Evolutionary conservation across 129 eudicot genomes (phyloP), one percentile per base, ranked within the genome.

Genomic region (Mikania micrantha): DNA sequence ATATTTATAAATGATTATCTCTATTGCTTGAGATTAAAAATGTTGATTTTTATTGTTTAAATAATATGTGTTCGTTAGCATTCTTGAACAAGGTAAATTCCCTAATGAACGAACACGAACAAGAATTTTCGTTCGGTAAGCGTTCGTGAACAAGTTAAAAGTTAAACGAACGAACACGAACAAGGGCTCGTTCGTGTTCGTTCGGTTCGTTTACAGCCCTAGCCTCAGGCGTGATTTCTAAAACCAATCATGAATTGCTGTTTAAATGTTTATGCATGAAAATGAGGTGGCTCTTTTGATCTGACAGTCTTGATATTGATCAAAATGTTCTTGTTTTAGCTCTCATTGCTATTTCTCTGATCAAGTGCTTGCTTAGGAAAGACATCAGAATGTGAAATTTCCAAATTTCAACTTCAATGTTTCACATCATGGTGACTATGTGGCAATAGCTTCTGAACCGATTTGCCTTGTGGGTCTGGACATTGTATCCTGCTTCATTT

Each of bases 391-490:
- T 39, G 45, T 22, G 48, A 70, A 59, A 35, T 80, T 85, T 67
- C 96, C 94, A 31, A 91, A 91, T 77, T 88, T 91, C 64, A 88
- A 91, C 67, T 91, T 85, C 54, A 91, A 84, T 74, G 93, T 74
- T 61, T 87, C 96, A 9, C 97, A 91, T 76, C 96, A 91, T 71
- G 97, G 97, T 83, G 94, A 91, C 67, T 88, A 79, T 67, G 97
- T 91, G 45, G 97, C 94, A 4, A 91, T 91, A 60, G 96, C 96
- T 69, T 91, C 97, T 59, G 96, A 91, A 76, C 93, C 96, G 53
- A 61, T 88, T 27, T 91, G 91, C 85, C 77, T 91, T 61, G 96
- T 88, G 64, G 95, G 98, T 50, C 49, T 85, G 72, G 98, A 92
- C 74, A 81, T 92, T 42, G 89, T 88, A 54, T 81, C 85, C 63